Evolutionary conservation across 2,329 filamentous ascomycete species (phyloP).

Genomic region (Beauveria scarabaeidicola): DNA sequence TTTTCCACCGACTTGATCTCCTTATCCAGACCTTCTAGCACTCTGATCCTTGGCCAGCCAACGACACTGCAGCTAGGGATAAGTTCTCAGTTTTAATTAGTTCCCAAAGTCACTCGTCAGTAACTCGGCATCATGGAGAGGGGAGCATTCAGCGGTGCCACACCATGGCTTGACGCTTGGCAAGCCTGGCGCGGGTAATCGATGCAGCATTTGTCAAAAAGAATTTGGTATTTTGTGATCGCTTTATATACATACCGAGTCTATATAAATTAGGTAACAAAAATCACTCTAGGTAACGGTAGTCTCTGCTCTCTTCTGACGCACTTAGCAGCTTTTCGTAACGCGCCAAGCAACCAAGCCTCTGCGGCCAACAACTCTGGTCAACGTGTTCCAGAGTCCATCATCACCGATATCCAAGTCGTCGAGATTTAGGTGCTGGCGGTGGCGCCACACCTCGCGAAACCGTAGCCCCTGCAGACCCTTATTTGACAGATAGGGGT

Average conservation of each 20-base stretch:
- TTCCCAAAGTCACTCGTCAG: background rate
- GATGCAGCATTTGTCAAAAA: background rate
- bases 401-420: conserved; percentile 74
- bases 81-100: too few species aligned
- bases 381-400: conserved; percentile 63
- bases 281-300: background rate
- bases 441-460: conserved; percentile 61
- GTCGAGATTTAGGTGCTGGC: conserved; percentile 65
- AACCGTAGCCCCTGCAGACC: conserved; percentile 53
- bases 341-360: conserved; percentile 56
- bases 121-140: background rate
- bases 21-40: conserved; percentile 72
- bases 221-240: background rate
- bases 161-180: background rate
- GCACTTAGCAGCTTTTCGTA: conserved; percentile 46
- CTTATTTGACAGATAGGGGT: conserved; percentile 52
- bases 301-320: background rate
- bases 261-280: conserved; percentile 1
- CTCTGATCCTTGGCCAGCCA: conserved; percentile 14
- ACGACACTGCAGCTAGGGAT: too few species aligned
- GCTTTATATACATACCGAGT: conserved; percentile 4
- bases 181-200: background rate
- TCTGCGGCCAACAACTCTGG: conserved; percentile 55
- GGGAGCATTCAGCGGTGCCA: background rate
- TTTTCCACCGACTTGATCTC: conserved; percentile 76